Evolutionary conservation across 2,329 filamentous ascomycete genomes (phyloP).

Genomic region (Cladosporium colombiae): DNA sequence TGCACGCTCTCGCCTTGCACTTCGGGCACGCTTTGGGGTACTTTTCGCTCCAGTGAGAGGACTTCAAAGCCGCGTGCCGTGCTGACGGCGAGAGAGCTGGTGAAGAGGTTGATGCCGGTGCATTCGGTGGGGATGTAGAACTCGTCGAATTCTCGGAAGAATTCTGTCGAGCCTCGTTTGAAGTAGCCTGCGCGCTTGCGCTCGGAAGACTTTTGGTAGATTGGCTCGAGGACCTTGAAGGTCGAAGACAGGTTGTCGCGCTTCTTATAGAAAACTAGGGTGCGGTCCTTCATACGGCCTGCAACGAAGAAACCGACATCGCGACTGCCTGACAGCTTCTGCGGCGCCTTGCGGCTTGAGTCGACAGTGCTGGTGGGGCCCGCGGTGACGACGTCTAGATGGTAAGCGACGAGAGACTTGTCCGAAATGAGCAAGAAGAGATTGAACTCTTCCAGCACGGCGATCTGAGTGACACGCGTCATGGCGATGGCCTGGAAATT

Average conservation of each 20-base stretch:
- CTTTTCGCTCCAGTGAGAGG: conserved; percentile 94
- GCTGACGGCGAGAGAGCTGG: conserved; percentile 86
- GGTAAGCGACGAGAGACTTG: conserved; percentile 87
- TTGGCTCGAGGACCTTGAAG: conserved; percentile 93
- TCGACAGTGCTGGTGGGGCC: conserved; percentile 54
- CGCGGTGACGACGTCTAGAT: conserved; percentile 75
- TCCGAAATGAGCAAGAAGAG: conserved; percentile 90
- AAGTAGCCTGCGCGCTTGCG: conserved; percentile 69
- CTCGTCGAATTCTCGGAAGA: conserved; percentile 97
- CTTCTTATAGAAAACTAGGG: conserved; percentile 95
- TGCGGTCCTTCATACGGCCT: conserved; percentile 94
- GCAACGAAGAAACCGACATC: conserved; percentile 97
- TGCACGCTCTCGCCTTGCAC: conserved; percentile 75
- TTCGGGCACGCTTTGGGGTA: conserved; percentile 90
- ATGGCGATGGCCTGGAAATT: conserved; percentile 69
- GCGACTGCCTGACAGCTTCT: conserved; percentile 80
- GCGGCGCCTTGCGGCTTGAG: conserved; percentile 79
- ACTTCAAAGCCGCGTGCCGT: conserved; percentile 94
- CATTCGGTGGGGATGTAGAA: conserved; percentile 98
- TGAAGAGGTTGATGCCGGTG: conserved; percentile 93
- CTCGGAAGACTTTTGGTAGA: conserved; percentile 88
- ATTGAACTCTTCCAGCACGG: conserved; percentile 93
- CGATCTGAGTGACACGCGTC: conserved; percentile 81
- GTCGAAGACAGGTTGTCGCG: conserved; percentile 83
- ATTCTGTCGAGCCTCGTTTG: conserved; percentile 77